phyloP scores from a whole-genome alignment of 257 asterid species.

The Forsythia suspensa region DNA sequence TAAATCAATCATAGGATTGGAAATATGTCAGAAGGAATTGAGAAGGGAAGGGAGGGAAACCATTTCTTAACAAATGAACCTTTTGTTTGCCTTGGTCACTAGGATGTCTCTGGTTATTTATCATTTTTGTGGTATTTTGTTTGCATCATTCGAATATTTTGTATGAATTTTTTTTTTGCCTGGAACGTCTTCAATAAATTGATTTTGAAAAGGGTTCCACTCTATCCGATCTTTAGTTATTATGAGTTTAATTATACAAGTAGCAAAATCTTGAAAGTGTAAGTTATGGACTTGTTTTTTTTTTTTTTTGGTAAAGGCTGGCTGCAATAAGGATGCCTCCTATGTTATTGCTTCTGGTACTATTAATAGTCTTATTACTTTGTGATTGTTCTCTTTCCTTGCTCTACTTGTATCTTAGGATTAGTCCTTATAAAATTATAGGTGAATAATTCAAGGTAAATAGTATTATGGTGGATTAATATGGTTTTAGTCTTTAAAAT shows the following conservation, averaged over 20 bases:
- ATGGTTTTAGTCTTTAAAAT: too few species aligned
- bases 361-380: neutral
- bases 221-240: neutral
- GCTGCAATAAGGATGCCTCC: neutral
- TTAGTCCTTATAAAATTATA: too few species aligned
- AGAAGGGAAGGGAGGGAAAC: neutral
- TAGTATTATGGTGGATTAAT: neutral
- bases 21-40: neutral
- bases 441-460: neutral
- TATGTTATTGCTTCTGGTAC: slow-evolving; percentile 7
- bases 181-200: too few species aligned
- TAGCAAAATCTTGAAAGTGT: neutral
- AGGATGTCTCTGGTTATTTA: neutral
- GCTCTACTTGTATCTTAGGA: neutral
- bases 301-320: neutral
- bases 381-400: neutral
- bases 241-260: neutral
- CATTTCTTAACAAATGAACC: neutral
- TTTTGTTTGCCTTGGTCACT: neutral
- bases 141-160: too few species aligned
- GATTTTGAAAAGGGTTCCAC: neutral
- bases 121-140: neutral
- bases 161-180: too few species aligned
- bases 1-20: neutral
- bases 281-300: neutral